Conservation (phyloP, 768 basidiomycete genomes). For the Leccinum longicurvipes region DNA sequence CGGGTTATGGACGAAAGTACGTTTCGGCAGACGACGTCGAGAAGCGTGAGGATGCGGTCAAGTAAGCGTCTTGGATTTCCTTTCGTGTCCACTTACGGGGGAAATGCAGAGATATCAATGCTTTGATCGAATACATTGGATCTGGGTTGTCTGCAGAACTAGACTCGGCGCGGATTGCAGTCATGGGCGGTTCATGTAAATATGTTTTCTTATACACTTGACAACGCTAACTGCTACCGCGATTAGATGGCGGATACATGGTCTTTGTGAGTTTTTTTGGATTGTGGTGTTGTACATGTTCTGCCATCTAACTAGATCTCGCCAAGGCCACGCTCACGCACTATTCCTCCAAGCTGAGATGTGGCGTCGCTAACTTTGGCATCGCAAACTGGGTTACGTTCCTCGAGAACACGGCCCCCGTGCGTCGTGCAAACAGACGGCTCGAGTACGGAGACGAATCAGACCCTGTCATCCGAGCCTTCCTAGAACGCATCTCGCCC, state of each 20-base stretch:
- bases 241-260: constrained; percentile 40
- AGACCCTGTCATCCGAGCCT: constrained; percentile 34
- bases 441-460: constrained; percentile 42
- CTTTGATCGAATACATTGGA: constrained; percentile 36
- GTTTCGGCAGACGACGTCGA: constrained; percentile 39
- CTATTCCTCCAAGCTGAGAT: constrained; percentile 39
- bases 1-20: constrained; percentile 40
- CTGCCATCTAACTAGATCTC: background rate
- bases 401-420: constrained; percentile 39
- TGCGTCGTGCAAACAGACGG: constrained; percentile 34
- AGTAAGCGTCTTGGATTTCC: constrained; percentile 22
- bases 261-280: constrained; percentile 30
- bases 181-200: constrained; percentile 41
- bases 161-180: constrained; percentile 37
- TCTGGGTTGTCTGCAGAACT: constrained; percentile 32
- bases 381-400: constrained; percentile 40
- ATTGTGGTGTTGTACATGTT: background rate
- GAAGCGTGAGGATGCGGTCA: constrained; percentile 43
- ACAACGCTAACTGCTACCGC: background rate
- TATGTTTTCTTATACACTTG: background rate
- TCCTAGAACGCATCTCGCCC: constrained; percentile 39
- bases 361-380: constrained; percentile 41
- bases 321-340: constrained; percentile 39
- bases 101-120: constrained; percentile 35
- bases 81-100: background rate